Evolutionary conservation across 495 filamentous ascomycete genomes (phyloP).

Genomic region (Hypoxylon fuscum): DNA sequence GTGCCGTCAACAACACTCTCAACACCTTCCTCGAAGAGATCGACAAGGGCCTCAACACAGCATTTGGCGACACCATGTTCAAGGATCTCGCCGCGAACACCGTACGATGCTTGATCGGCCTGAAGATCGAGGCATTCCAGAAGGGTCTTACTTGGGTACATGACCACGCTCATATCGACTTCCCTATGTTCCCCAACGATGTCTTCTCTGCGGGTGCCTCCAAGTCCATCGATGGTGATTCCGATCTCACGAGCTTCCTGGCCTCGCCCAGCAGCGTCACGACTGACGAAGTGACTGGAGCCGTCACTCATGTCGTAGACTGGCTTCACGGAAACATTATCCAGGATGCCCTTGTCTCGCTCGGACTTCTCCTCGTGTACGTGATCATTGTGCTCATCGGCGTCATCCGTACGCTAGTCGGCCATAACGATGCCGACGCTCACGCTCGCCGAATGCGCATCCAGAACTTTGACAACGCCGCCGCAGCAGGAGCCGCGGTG

Average conservation of each 20-base stretch:
- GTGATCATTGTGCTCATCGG: constrained; percentile 79
- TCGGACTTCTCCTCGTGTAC: constrained; percentile 75
- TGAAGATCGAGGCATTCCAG: constrained; percentile 79
- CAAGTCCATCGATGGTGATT: constrained; percentile 65
- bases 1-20: constrained; percentile 84
- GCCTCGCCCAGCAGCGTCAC: constrained; percentile 72
- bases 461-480: constrained; percentile 13
- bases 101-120: constrained; percentile 76
- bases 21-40: constrained; percentile 81
- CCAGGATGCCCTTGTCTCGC: constrained; percentile 80
- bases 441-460: constrained; percentile 28
- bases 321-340: constrained; percentile 71
- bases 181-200: constrained; percentile 80
- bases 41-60: constrained; percentile 70
- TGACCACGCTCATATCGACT: constrained; percentile 82
- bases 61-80: constrained; percentile 84
- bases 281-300: constrained; percentile 80
- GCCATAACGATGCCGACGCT: constrained; percentile 61
- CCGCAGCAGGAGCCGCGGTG: neutral
- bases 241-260: constrained; percentile 74
- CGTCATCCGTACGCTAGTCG: constrained; percentile 68
- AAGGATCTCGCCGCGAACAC: constrained; percentile 75
- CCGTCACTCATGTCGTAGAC: constrained; percentile 70
- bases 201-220: constrained; percentile 84
- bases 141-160: constrained; percentile 89